Evolutionary conservation across 2,329 filamentous ascomycete species (phyloP).

Genomic region (Fusarium sacchari): DNA sequence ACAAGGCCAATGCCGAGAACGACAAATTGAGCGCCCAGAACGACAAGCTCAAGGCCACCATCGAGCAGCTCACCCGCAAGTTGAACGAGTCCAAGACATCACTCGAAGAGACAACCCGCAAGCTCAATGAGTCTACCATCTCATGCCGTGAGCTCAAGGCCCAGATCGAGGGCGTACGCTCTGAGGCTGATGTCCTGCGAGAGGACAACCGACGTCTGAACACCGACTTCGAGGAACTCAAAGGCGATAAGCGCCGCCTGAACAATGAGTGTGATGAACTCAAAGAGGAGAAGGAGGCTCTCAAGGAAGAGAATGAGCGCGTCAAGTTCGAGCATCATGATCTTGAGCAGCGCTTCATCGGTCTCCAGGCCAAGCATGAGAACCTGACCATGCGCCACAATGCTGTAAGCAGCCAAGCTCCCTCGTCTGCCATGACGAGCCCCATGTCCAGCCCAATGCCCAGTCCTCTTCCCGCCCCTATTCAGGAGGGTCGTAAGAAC

Average conservation of each 20-base stretch:
- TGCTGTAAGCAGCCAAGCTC: slow-evolving; percentile 37
- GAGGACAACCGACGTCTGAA: slow-evolving; percentile 43
- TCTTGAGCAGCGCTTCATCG: slow-evolving; percentile 40
- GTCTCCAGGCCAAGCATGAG: slow-evolving; percentile 45
- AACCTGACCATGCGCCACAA: slow-evolving; percentile 46
- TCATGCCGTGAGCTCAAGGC: slow-evolving; percentile 42
- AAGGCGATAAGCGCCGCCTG: slow-evolving; percentile 42
- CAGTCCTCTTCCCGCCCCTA: slow-evolving; percentile 37
- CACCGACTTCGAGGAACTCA: slow-evolving; percentile 39
- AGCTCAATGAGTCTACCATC: slow-evolving; percentile 31
- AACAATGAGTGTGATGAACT: slow-evolving; percentile 42
- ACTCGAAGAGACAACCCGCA: slow-evolving; percentile 28
- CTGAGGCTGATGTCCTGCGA: slow-evolving; percentile 41
- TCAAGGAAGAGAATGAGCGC: slow-evolving; percentile 41
- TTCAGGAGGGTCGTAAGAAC: slow-evolving; percentile 44
- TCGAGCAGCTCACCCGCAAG: slow-evolving; percentile 46
- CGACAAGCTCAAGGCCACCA: slow-evolving; percentile 43
- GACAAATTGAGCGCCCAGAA: slow-evolving; percentile 44
- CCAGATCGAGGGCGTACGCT: slow-evolving; percentile 41
- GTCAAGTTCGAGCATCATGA: slow-evolving; percentile 46
- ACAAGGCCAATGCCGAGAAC: slow-evolving; percentile 43
- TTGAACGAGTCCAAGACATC: slow-evolving; percentile 42
- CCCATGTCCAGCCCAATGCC: slow-evolving; percentile 40
- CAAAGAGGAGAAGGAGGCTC: slow-evolving; percentile 32
- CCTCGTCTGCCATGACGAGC: slow-evolving; percentile 38